Evolutionary conservation across 2,329 filamentous ascomycete species (phyloP).

Genomic region (Penicillium sp.): DNA sequence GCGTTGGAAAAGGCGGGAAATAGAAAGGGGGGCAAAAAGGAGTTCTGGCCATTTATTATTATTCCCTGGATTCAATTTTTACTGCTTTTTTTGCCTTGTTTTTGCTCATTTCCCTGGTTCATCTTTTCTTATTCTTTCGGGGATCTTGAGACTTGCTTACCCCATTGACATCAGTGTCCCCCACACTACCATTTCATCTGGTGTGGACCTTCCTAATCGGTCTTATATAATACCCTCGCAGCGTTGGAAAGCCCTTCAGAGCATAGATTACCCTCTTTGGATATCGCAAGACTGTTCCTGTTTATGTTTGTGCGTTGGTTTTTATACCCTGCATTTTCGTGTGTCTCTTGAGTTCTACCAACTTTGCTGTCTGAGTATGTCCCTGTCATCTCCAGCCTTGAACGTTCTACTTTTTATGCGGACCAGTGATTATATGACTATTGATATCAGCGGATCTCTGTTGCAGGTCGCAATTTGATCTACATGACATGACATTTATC

Average conservation of each 20-base stretch:
- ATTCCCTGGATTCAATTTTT: constrained; percentile 8
- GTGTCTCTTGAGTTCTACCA: constrained; percentile 4
- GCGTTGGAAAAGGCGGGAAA: constrained; percentile 34
- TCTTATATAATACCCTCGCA: constrained; percentile 24
- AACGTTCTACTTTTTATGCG: constrained; percentile 3
- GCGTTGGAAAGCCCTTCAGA: constrained; percentile 18
- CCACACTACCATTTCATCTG: constrained; percentile 1
- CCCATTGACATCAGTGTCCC: not conserved
- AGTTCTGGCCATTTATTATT: constrained; percentile 27
- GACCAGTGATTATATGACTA: not conserved
- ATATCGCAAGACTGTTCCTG: constrained; percentile 9
- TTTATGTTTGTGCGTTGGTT: constrained; percentile 16
- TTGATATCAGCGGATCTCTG: not conserved
- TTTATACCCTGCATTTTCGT: constrained; percentile 27
- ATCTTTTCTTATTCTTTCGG: constrained; percentile 7
- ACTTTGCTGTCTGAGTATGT: constrained; percentile 21
- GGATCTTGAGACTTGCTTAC: constrained; percentile 1
- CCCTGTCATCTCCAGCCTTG: constrained; percentile 22
- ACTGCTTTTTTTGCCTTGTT: constrained; percentile 10
- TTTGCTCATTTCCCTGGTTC: not conserved
- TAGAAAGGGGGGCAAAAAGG: constrained; percentile 33
- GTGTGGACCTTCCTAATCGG: constrained; percentile 15
- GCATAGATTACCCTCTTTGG: constrained; percentile 22
- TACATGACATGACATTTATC: constrained; percentile 3
- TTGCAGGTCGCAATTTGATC: constrained; percentile 10